phyloP scores from a whole-genome alignment of 2,329 filamentous ascomycete genomes.

The Tolypocladium ophioglossoides region DNA sequence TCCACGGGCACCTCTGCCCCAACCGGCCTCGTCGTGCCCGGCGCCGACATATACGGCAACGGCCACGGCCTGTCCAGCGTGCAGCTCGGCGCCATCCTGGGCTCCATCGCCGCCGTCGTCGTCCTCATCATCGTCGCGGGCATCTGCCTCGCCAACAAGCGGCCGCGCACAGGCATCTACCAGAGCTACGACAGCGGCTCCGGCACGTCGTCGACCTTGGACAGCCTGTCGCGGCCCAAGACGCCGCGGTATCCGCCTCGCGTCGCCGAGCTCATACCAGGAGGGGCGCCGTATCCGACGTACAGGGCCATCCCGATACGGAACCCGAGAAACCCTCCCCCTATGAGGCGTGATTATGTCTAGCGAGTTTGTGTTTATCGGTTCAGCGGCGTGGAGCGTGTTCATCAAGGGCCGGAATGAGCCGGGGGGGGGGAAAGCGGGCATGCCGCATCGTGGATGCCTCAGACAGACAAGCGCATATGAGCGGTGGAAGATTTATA shows the following conservation, averaged over 20 bases:
- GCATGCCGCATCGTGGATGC: background rate
- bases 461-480: background rate
- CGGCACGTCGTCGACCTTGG: background rate
- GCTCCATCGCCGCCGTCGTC: conserved; percentile 26
- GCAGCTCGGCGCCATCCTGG: conserved; percentile 31
- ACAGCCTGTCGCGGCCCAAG: background rate
- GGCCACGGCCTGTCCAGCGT: conserved; percentile 16
- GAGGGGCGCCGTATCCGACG: conserved; percentile 21
- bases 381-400: background rate
- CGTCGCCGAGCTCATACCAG: conserved; percentile 17
- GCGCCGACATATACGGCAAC: conserved; percentile 1
- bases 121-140: conserved; percentile 21
- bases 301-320: conserved; percentile 22
- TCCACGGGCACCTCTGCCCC: background rate
- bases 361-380: background rate
- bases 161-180: background rate
- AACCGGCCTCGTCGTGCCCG: background rate
- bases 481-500: background rate
- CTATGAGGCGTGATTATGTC: background rate
- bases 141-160: conserved; percentile 14
- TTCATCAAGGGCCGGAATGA: background rate
- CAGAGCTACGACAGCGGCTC: background rate
- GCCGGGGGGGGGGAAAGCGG: background rate
- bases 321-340: conserved; percentile 15
- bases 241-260: conserved; percentile 8